Evolutionary conservation across 305 asterid species (phyloP), one percentile per base, ranked within the genome.

Genomic region (Solanum chacoense): DNA sequence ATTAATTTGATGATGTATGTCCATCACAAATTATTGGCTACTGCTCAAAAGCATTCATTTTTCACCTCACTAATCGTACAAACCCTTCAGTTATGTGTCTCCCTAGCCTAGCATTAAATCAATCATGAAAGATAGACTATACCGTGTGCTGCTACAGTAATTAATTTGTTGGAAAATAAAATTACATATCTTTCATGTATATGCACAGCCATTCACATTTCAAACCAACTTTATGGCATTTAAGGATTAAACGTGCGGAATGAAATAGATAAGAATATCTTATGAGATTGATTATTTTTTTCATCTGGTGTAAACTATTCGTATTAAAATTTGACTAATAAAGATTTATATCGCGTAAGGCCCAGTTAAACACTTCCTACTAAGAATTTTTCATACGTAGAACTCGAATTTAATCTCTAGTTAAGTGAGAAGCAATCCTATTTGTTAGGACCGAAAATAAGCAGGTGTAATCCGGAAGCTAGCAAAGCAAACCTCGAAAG

Each of bases 361-460:
- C 42, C 13, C 42, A 38, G 11, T 38, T 38, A 38, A 38, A 38
- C 13, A 38, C 42, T 38, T 38, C 0, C 5, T 38, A 38, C 13
- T 3, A 38, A 38, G 0, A 5, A 0, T 2, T 2, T 13, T 42
- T 45, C 3, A 13, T 45, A 45, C 1, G 1, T 45, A 13, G 0
- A 12, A 42, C 16, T 42, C 16, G 2, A 42, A 11, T 40, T 0
- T 12, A 0, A 40, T 13, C 55, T 42, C 18, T 13, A 13, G 18
- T 42, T 42, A 42, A 42, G 55, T 42, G 18, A 5, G 20, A 42
- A 40, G 2, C 55, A 42, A 42, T 3, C 7, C 0, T 5, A 13
- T 42, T 13, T 42, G n/a, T n/a, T n/a, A n/a, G n/a, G n/a, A n/a
- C n/a, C n/a, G n/a, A n/a, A n/a, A n/a, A n/a, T n/a, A n/a, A n/a